Conservation (phyloP, 208 protist species). For the Trypanosoma congolense region DNA sequence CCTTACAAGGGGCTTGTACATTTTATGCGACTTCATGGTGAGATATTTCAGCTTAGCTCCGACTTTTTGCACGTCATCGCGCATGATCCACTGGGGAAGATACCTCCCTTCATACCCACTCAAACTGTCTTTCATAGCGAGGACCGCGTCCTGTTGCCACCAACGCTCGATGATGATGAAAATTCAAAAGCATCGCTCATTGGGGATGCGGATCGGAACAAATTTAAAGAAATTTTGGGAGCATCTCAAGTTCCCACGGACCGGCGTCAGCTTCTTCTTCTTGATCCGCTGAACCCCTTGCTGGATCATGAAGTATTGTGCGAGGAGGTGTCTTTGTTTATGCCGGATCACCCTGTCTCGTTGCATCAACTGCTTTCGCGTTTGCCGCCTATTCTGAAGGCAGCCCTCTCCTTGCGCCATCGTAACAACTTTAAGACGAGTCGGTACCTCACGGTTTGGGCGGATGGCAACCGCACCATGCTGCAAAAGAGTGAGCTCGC, state of each 20-base stretch:
- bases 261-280: slow-evolving; percentile 55
- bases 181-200: slow-evolving; percentile 36
- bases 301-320: slow-evolving; percentile 56
- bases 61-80: slow-evolving; percentile 77
- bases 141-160: slow-evolving; percentile 66
- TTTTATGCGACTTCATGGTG: slow-evolving; percentile 82
- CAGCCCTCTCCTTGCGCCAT: slow-evolving; percentile 36
- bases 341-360: slow-evolving; percentile 47
- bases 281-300: slow-evolving; percentile 83
- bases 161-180: slow-evolving; percentile 53
- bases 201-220: slow-evolving; percentile 40
- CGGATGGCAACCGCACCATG: slow-evolving; percentile 38
- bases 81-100: slow-evolving; percentile 55
- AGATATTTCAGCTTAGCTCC: slow-evolving; percentile 69
- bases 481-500: slow-evolving; percentile 38
- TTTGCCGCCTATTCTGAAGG: slow-evolving; percentile 67
- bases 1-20: slow-evolving; percentile 63
- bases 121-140: slow-evolving; percentile 57
- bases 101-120: slow-evolving; percentile 61
- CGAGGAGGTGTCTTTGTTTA: slow-evolving; percentile 62
- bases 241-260: slow-evolving; percentile 56
- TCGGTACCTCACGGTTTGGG: slow-evolving; percentile 26
- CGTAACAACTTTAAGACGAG: slow-evolving; percentile 42
- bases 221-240: slow-evolving; percentile 37
- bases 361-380: slow-evolving; percentile 21